phyloP scores from a whole-genome alignment of 805 yeast species.

The fission yeast (Schizosaccharomyces pombe) region DNA sequence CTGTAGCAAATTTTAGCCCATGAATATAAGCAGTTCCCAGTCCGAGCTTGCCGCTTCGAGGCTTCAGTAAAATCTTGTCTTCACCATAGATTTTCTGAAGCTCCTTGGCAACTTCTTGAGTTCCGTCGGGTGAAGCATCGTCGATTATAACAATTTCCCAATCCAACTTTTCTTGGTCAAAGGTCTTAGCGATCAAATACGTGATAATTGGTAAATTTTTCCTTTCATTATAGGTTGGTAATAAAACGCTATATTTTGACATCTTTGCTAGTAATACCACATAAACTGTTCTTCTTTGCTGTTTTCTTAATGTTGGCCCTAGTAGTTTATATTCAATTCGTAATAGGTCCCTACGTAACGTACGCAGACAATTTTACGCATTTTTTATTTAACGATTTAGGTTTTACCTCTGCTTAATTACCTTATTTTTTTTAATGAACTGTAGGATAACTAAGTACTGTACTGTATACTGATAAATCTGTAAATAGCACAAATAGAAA shows the following conservation, averaged over 20 bases:
- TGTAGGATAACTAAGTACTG: too few species aligned
- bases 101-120: constrained; percentile 47
- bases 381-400: too few species aligned
- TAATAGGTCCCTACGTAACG: too few species aligned
- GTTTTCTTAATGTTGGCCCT: too few species aligned
- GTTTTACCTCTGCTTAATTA: too few species aligned
- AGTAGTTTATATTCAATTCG: too few species aligned
- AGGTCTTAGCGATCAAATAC: constrained; percentile 46
- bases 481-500: too few species aligned
- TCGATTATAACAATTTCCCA: constrained; percentile 66
- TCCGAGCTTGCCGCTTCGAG: constrained; percentile 58
- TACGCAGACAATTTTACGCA: too few species aligned
- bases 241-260: constrained; percentile 44
- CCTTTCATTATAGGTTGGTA: constrained; percentile 59
- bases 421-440: too few species aligned
- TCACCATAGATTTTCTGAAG: constrained; percentile 20
- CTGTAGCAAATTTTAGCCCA: constrained; percentile 46
- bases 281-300: too few species aligned
- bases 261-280: neutral
- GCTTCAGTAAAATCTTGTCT: constrained; percentile 26
- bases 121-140: constrained; percentile 63
- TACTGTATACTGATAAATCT: too few species aligned
- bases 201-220: constrained; percentile 44
- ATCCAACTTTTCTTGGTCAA: constrained; percentile 29
- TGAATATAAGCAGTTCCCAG: constrained; percentile 64